phyloP scores from a whole-genome alignment of 345 rosid genomes.

The Aegle marmelos region DNA sequence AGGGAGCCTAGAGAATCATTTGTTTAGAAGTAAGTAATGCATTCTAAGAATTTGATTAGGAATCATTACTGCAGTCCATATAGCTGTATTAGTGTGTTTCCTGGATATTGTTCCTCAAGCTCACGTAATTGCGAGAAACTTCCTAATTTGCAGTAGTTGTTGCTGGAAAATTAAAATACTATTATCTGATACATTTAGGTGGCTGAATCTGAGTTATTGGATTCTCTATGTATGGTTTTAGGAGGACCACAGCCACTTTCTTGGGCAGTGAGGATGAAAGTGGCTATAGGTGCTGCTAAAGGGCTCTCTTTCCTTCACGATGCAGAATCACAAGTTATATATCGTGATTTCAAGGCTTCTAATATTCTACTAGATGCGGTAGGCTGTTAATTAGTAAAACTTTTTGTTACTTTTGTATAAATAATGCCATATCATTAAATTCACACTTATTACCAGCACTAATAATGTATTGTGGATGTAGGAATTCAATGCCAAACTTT shows the following conservation, averaged over 20 bases:
- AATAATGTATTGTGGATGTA: constrained; percentile 27
- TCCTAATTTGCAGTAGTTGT: constrained; percentile 6
- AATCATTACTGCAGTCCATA: constrained; percentile 4
- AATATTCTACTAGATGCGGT: constrained; percentile 88
- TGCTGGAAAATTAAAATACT: neutral
- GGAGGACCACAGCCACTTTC: constrained; percentile 87
- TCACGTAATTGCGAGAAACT: constrained; percentile 10
- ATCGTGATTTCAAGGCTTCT: constrained; percentile 90
- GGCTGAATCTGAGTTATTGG: neutral
- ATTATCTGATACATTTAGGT: neutral
- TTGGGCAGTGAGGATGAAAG: constrained; percentile 82
- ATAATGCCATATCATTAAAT: neutral
- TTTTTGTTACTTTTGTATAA: neutral
- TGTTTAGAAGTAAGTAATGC: constrained; percentile 54
- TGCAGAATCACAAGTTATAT: constrained; percentile 85
- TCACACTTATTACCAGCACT: constrained; percentile 4
- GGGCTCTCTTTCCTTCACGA: constrained; percentile 93
- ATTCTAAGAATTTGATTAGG: neutral
- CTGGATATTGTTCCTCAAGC: neutral
- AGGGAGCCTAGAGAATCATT: constrained; percentile 89
- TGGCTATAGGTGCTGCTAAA: constrained; percentile 85
- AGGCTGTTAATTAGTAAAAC: constrained; percentile 17
- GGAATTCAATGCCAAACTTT: constrained; percentile 89
- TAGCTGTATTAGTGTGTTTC: neutral
- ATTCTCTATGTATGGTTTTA: constrained; percentile 22